A percentile compares a stretch with the other conserved stretches of the same genome.
Conservation (phyloP, 176 grass and related monocot species). For the Olyra latifolia region DNA sequence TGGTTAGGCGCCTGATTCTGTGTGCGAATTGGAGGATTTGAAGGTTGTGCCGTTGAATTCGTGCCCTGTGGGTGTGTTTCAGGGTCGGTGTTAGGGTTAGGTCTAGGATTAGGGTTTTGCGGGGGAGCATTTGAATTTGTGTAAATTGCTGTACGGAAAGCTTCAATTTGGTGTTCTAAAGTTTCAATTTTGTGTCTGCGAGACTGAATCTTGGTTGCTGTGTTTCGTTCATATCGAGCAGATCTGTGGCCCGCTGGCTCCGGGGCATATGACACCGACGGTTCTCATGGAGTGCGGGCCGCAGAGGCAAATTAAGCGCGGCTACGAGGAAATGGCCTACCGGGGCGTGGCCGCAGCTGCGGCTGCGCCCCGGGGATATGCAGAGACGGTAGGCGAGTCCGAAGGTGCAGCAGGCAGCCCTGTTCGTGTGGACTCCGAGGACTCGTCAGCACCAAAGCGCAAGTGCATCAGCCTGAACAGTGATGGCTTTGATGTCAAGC, state of each 20-base stretch:
- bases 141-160: neutral
- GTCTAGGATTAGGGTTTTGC: conserved; percentile 33
- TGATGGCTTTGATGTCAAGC: conserved; percentile 55
- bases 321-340: conserved; percentile 43
- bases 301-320: conserved; percentile 53
- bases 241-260: conserved; percentile 43
- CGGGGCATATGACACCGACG: conserved; percentile 61
- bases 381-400: conserved; percentile 57
- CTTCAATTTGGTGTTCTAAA: neutral
- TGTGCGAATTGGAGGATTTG: conserved; percentile 26
- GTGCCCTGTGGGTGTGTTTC: neutral
- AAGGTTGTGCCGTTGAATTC: neutral
- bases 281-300: conserved; percentile 55
- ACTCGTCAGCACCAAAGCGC: conserved; percentile 67
- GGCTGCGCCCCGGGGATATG: neutral
- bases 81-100: neutral
- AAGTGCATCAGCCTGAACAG: conserved; percentile 82
- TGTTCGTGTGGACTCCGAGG: conserved; percentile 60
- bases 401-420: conserved; percentile 53
- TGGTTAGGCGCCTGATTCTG: neutral
- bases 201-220: conserved; percentile 9
- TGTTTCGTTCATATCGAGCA: conserved; percentile 10
- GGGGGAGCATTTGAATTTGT: neutral
- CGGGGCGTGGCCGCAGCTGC: neutral
- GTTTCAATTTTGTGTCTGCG: conserved; percentile 16